Conservation (phyloP, 495 filamentous ascomycete genomes). For the Friedmanniomyces endolithicus region DNA sequence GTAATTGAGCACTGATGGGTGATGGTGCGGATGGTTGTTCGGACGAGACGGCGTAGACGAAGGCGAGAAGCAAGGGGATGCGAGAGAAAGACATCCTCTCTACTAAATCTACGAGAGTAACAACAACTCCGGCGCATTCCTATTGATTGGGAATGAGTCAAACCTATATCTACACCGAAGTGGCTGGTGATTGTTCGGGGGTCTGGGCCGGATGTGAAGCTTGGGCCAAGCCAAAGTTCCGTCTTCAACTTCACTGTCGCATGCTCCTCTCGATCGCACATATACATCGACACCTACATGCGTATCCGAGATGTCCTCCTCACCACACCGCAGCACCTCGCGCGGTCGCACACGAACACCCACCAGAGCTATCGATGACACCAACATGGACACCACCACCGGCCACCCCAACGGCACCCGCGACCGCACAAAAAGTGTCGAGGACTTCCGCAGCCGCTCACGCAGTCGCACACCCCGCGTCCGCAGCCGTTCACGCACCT, state of each 20-base stretch:
- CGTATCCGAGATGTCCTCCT: constrained; percentile 11
- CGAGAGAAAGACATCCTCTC: constrained; percentile 9
- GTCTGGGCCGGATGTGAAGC: background rate
- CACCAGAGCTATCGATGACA: constrained; percentile 6
- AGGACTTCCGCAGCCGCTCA: constrained; percentile 29
- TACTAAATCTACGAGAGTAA: no score
- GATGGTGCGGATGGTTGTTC: constrained; percentile 64
- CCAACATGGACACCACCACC: background rate
- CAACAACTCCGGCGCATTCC: no score
- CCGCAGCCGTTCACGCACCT: constrained; percentile 35
- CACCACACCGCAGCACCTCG: constrained; percentile 17
- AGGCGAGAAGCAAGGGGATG: constrained; percentile 11
- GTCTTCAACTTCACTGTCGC: background rate
- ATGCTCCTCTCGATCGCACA: background rate
- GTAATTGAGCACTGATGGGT: constrained; percentile 69
- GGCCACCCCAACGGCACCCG: background rate
- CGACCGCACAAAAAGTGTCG: background rate
- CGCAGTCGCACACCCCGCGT: constrained; percentile 30
- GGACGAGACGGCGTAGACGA: constrained; percentile 9
- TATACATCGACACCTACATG: background rate
- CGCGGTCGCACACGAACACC: constrained; percentile 25
- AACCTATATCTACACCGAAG: no score
- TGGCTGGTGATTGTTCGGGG: background rate
- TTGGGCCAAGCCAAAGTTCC: background rate
- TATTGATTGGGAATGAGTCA: no score